phyloP scores from a whole-genome alignment of 495 filamentous ascomycete species.

The Penicillium arizonense region DNA sequence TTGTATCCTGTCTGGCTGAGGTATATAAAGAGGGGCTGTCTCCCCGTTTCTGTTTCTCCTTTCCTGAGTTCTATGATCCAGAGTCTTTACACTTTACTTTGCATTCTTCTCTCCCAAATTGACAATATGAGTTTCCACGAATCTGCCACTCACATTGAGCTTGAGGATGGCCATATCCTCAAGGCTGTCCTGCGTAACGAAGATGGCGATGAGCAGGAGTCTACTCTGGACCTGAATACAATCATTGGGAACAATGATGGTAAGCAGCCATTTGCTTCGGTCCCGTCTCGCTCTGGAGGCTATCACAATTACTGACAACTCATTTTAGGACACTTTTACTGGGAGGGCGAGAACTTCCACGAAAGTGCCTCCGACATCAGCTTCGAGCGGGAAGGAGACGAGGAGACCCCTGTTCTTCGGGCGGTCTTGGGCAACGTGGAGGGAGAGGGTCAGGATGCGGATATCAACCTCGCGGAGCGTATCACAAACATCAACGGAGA shows the following conservation, averaged over 20 bases:
- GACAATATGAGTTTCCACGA: slow-evolving; percentile 46
- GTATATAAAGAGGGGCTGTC: not conserved
- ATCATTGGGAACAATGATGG: slow-evolving; percentile 47
- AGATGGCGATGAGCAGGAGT: slow-evolving; percentile 29
- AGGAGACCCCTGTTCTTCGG: slow-evolving; percentile 37
- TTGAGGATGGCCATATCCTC: slow-evolving; percentile 44
- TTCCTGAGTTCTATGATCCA: not conserved
- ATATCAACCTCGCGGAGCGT: slow-evolving; percentile 45
- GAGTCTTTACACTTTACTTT: not conserved
- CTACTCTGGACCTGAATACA: slow-evolving; percentile 39
- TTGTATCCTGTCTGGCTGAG: not conserved
- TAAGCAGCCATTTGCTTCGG: slow-evolving; percentile 9
- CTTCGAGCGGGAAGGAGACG: slow-evolving; percentile 41
- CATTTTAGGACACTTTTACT: slow-evolving; percentile 39
- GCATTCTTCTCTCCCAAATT: slow-evolving; percentile 5
- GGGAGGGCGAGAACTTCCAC: slow-evolving; percentile 43
- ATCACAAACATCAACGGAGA: slow-evolving; percentile 38
- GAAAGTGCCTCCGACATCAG: slow-evolving; percentile 34
- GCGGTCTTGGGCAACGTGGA: slow-evolving; percentile 26
- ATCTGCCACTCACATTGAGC: slow-evolving; percentile 32
- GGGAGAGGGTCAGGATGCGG: slow-evolving; percentile 19
- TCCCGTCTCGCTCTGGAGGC: not conserved
- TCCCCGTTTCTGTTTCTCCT: not conserved
- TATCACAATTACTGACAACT: not conserved
- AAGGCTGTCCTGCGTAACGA: slow-evolving; percentile 26